Conservation (phyloP, 768 basidiomycete species). For the Megacollybia marginata region DNA sequence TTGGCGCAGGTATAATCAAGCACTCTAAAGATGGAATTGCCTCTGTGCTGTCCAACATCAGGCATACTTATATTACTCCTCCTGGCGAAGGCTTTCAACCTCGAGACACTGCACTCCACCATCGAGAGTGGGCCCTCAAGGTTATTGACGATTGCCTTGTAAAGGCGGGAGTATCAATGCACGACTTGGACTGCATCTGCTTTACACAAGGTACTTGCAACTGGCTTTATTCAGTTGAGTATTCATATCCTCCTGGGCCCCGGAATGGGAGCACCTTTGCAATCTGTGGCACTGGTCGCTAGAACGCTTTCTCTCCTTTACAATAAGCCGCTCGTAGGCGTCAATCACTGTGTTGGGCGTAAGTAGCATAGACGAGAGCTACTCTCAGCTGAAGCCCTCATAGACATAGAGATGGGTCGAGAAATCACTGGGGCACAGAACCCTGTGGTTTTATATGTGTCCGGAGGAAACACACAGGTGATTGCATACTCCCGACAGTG, state of each 20-base stretch:
- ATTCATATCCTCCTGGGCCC: constrained; percentile 52
- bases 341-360: constrained; percentile 99
- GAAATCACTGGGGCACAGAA: constrained; percentile 91
- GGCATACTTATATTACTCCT: constrained; percentile 98
- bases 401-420: constrained; percentile 99
- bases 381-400: neutral
- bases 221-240: neutral
- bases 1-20: constrained; percentile 88
- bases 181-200: constrained; percentile 89
- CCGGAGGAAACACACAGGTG: constrained; percentile 98
- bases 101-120: constrained; percentile 90
- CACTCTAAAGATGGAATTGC: constrained; percentile 71
- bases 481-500: constrained; percentile 97
- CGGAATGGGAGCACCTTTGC: constrained; percentile 98
- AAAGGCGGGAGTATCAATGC: constrained; percentile 60
- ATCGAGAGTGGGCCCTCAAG: constrained; percentile 84
- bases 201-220: constrained; percentile 84
- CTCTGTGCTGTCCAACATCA: constrained; percentile 80
- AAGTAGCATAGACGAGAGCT: constrained; percentile 21
- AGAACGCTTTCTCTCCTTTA: constrained; percentile 84
- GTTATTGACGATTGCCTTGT: constrained; percentile 74
- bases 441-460: constrained; percentile 96
- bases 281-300: constrained; percentile 91
- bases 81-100: constrained; percentile 98
- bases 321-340: constrained; percentile 87